phyloP scores from a whole-genome alignment of 352 stramenopile genomes.

The Detonula confervacea region DNA sequence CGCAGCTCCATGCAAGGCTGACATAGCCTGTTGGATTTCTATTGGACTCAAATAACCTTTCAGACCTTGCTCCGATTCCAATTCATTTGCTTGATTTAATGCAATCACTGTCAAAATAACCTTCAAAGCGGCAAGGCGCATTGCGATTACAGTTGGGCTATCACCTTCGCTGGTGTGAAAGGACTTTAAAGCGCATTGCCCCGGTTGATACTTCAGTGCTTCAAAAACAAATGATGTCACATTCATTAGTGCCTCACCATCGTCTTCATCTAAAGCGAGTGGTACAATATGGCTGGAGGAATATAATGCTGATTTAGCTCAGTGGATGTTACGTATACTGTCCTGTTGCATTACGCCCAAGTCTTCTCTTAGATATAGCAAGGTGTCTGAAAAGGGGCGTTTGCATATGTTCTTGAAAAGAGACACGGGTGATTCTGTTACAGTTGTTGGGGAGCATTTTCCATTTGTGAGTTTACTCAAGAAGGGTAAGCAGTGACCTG shows the following conservation, averaged over 20 bases:
- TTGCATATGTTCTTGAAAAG: slow-evolving; percentile 37
- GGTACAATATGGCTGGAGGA: slow-evolving; percentile 35
- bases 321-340: neutral
- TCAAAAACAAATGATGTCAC: slow-evolving; percentile 38
- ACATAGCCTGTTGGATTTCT: slow-evolving; percentile 25
- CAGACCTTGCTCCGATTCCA: slow-evolving; percentile 12
- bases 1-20: slow-evolving; percentile 18
- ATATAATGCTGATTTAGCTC: slow-evolving; percentile 43
- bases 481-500: slow-evolving; percentile 42
- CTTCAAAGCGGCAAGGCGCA: slow-evolving; percentile 38
- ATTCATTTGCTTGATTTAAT: slow-evolving; percentile 28
- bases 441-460: neutral
- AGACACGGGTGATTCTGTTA: slow-evolving; percentile 20
- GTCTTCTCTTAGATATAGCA: slow-evolving; percentile 10
- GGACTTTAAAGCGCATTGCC: slow-evolving; percentile 29
- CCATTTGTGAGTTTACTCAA: neutral
- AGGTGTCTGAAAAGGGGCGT: slow-evolving; percentile 15
- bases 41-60: slow-evolving; percentile 11
- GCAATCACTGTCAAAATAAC: slow-evolving; percentile 37
- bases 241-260: slow-evolving; percentile 27
- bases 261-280: slow-evolving; percentile 31
- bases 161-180: slow-evolving; percentile 9
- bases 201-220: slow-evolving; percentile 22
- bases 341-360: neutral
- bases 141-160: neutral